Evolutionary conservation across 352 stramenopile species (phyloP), one percentile per base, ranked within the genome.

Genomic region (Elongisporangium undulatum): DNA sequence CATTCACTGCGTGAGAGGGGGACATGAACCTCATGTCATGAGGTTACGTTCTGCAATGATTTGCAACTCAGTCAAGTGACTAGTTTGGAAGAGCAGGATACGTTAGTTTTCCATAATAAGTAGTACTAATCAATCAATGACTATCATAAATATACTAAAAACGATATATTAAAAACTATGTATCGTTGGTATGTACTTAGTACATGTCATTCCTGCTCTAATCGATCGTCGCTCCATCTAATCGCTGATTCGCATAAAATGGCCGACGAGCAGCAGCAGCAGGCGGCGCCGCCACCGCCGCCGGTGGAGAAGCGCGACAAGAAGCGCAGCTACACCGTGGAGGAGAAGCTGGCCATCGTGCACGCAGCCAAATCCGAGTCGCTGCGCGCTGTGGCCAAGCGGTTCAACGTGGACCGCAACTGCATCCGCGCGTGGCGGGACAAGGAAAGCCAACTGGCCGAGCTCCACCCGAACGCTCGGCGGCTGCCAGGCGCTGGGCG

Each of bases 261-360:
- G 34, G 34, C 34, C 1, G 34, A 45, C 34, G 34, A 45, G 34
- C 34, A 45, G 34, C 34, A 45, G 34, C 10, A 17, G 34, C 23
- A 26, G 23, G 23, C 23, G n/a, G n/a, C n/a, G n/a, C n/a, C n/a
- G 23, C 10, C 34, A 12, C 34, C 34, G 34, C 34, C 34, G 34
- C 34, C 34, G 34, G 29, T 39, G 51, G 17, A 50, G 16, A 74
- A 71, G 56, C 51, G 58, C 60, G 71, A 80, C 53, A 87, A 87
- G 74, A 90, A 90, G 66, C 81, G 81, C 59, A 89, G 81, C 75
- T 90, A 86, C 61, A 89, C 81, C 3, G 81, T 87, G 21, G 72
- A 86, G 52, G 77, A 90, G 67, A 89, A 89, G 64, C 73, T 89
- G 45, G 69, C 68, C 55, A 82, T 86, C 55, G 78, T 90, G 48